A percentile compares a stretch with the other conserved stretches of the same genome.
Conservation (phyloP, 768 basidiomycete genomes). For the Tremella mesenterica region DNA sequence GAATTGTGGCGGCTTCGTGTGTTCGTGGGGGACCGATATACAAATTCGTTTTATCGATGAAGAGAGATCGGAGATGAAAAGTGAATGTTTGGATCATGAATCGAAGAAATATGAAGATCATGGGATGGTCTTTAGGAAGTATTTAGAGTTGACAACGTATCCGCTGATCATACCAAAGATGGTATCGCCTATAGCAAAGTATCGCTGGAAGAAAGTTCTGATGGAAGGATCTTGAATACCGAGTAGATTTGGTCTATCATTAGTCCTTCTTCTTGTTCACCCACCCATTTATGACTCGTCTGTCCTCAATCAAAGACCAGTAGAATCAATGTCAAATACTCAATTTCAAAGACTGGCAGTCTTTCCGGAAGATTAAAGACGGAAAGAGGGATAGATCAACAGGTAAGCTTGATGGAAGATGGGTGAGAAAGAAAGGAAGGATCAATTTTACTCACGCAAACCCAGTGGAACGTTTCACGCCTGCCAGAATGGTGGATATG, state of each 20-base stretch:
- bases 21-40: no score
- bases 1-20: no score
- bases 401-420: background rate
- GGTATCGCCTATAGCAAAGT: constrained; percentile 32
- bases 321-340: background rate
- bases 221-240: constrained; percentile 26
- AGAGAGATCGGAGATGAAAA: no score
- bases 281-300: background rate
- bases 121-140: constrained; percentile 16
- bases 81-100: no score
- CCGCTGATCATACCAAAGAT: constrained; percentile 27
- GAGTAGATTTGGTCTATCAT: constrained; percentile 18
- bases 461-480: constrained; percentile 28
- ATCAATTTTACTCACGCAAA: constrained; percentile 36
- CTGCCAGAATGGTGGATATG: constrained; percentile 34
- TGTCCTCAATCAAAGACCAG: background rate
- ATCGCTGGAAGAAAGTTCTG: constrained; percentile 27
- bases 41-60: no score
- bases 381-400: constrained; percentile 3
- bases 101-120: no score
- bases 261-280: no score
- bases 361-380: no score
- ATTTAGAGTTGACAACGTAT: constrained; percentile 33
- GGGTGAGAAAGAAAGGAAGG: no score
- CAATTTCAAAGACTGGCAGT: no score